These are phyloP conservation scores for Aspergillus uvarum DNA, from an alignment of 2,329 filamentous ascomycete species.

Conservation along the genomic window DNA sequence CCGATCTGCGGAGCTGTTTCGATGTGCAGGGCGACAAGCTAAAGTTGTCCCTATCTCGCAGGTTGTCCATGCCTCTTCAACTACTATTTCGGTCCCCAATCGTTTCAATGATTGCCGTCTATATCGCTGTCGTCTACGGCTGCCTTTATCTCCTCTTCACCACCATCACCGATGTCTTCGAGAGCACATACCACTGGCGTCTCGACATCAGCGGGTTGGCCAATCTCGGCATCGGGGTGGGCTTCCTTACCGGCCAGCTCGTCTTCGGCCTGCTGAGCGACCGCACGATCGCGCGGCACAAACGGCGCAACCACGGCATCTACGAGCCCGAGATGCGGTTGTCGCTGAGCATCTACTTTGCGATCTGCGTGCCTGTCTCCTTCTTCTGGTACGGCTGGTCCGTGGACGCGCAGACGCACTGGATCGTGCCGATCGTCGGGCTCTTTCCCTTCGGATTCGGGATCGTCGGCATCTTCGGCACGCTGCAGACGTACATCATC, in stretches of 20 bases:
- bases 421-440: conserved; percentile 61
- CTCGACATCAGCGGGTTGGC: conserved; percentile 29
- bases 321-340: conserved; percentile 50
- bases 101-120: conserved; percentile 7
- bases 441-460: conserved; percentile 55
- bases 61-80: conserved; percentile 1
- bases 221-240: conserved; percentile 50
- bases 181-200: conserved; percentile 12
- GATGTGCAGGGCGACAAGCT: background rate
- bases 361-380: conserved; percentile 54
- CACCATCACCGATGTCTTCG: conserved; percentile 12
- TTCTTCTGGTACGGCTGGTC: conserved; percentile 60
- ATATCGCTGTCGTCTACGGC: conserved; percentile 13
- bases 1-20: conserved; percentile 18
- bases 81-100: conserved; percentile 13
- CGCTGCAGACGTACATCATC: conserved; percentile 62
- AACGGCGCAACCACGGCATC: conserved; percentile 36
- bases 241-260: conserved; percentile 34
- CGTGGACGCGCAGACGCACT: conserved; percentile 52
- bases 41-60: background rate
- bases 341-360: conserved; percentile 55
- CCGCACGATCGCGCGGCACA: conserved; percentile 25
- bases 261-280: conserved; percentile 36
- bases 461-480: conserved; percentile 51
- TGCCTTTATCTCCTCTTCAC: conserved; percentile 17